Base-by-base conservation (phyloP, 192 early-diverging fungal genomes). In the Entomortierella beljakovae region DNA sequence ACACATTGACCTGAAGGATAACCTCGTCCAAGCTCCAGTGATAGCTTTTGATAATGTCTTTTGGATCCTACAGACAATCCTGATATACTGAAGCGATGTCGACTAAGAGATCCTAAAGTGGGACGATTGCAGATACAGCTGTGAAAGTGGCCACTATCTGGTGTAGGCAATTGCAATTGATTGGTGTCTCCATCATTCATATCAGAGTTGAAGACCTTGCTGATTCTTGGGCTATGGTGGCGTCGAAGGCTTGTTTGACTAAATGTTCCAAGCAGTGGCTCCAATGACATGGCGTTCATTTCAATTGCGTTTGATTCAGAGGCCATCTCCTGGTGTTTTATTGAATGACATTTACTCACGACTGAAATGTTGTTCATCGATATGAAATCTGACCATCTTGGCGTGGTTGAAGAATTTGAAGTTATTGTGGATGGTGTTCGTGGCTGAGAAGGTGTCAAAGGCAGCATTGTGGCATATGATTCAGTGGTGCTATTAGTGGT, bases 1-100 rank as follows among this genome's bases (percentile, higher is more conserved):
- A 74, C 25, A 25, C 63, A 65, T 6, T 55, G 35, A 1, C 71
- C 64, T 6, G 71, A 66, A 6, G 63, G 71, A 31, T 74, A 74
- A 18, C 71, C 71, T n/a, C 62, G 63, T 0, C n/a, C 33, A 1
- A 50, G 40, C 29, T 66, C 63, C n/a, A 58, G 1, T 8, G 56
- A 64, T 9, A 59, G 49, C 34, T 74, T 74, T 35, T 52, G 56
- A 15, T 11, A 26, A 13, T 37, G 46, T 20, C 52, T 64, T 13
- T 53, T 57, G 16, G 71, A 74, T 13, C 46, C 15, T 9, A 34
- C 23, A 33, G 48, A 37, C 11, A 57, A 7, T 9, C 35, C 18
- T 18, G n/a, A 29, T 23, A 48, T 7, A 25, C 54, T 42, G 35
- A 20, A 33, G 1, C 20, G 56, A n/a, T 15, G 22, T 20, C 28